Percentiles rank a stretch among this genome's conserved stretches.
Evolutionary conservation across 768 basidiomycete species (phyloP).

Genomic region (Xanthoconium stramineum): DNA sequence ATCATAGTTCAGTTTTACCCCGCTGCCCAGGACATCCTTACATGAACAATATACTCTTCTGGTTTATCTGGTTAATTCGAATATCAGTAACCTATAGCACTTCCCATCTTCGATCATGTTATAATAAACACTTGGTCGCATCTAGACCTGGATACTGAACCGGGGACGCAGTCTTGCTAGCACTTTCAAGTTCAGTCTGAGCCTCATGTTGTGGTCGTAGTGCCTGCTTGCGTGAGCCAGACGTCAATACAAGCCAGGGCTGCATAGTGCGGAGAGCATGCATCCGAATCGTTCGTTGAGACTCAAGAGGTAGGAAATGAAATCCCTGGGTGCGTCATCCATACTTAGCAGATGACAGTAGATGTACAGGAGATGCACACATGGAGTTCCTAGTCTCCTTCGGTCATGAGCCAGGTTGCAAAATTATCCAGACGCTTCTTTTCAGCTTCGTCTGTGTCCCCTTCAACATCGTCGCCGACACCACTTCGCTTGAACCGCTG

Average conservation of each 20-base stretch:
- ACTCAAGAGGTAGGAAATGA: neutral
- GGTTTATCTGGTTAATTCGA: neutral
- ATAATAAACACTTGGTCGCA: no score
- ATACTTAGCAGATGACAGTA: neutral
- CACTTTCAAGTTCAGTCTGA: no score
- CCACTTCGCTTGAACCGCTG: slow-evolving; percentile 80
- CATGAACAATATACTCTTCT: neutral
- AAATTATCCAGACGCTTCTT: slow-evolving; percentile 85
- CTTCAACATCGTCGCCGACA: slow-evolving; percentile 57
- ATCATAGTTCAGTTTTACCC: neutral
- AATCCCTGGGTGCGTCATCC: neutral
- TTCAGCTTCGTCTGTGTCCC: slow-evolving; percentile 70
- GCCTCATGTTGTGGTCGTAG: no score
- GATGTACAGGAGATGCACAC: slow-evolving; percentile 5
- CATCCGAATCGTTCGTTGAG: no score
- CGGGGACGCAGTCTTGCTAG: no score
- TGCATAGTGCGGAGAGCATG: no score
- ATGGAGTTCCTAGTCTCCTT: slow-evolving; percentile 53
- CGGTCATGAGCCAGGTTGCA: slow-evolving; percentile 80
- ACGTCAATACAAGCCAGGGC: no score
- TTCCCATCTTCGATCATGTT: slow-evolving; percentile 3
- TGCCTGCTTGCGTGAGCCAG: no score
- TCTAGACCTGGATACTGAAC: no score
- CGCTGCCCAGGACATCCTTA: neutral
- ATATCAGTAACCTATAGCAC: slow-evolving; percentile 6